phyloP scores from a whole-genome alignment of 495 filamentous ascomycete genomes.

The Aspergillus sparsus region DNA sequence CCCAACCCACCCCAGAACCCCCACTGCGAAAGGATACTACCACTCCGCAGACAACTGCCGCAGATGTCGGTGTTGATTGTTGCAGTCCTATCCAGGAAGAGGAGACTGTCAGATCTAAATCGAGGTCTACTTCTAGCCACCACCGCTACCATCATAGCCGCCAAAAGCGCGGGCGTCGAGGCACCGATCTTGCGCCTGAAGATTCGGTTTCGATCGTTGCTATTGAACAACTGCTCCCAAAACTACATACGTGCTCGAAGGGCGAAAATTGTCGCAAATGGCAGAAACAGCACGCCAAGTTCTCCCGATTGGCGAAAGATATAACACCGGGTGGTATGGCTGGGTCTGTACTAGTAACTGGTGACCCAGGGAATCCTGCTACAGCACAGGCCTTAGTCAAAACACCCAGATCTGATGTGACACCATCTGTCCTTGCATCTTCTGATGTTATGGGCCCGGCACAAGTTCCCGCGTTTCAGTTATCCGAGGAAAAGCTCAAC shows the following conservation, averaged over 20 bases:
- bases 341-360: conserved; percentile 50
- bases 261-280: conserved; percentile 85
- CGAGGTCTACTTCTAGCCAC: no score
- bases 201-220: conserved; percentile 90
- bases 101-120: conserved; percentile 33
- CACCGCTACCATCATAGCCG: no score
- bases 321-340: conserved; percentile 21
- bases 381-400: conserved; percentile 51
- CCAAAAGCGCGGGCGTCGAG: conserved; percentile 38
- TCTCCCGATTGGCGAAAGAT: conserved; percentile 26
- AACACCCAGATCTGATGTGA: conserved; percentile 38
- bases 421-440: conserved; percentile 81
- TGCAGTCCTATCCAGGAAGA: conserved; percentile 32
- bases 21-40: conserved; percentile 20
- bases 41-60: conserved; percentile 40
- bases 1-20: conserved; percentile 17
- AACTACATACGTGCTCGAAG: conserved; percentile 82
- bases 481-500: conserved; percentile 70
- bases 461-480: conserved; percentile 59
- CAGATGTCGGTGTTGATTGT: conserved; percentile 24
- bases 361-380: conserved; percentile 69
- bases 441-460: conserved; percentile 76
- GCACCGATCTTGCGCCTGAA: conserved; percentile 66
- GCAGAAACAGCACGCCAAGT: conserved; percentile 4
- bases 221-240: conserved; percentile 86